Conservation (phyloP, 1,284 basidiomycete genomes). For the Uromyces viciae-fabae region DNA sequence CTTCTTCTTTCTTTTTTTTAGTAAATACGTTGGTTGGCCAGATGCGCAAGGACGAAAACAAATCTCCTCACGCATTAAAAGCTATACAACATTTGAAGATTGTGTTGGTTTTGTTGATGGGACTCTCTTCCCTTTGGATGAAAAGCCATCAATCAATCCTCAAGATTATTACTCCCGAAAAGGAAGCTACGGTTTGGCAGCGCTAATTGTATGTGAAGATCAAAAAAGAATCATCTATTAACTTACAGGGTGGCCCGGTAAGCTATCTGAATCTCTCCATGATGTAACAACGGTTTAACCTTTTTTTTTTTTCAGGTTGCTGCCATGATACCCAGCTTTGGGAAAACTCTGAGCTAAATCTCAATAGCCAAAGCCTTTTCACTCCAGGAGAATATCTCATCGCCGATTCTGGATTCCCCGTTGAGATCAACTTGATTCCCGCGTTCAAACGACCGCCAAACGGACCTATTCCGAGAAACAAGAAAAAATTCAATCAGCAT, state of each 20-base stretch:
- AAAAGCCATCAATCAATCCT: not conserved
- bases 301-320: too few species aligned
- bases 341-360: too few species aligned
- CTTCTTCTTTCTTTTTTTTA: not conserved
- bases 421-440: not conserved
- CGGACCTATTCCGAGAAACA: not conserved
- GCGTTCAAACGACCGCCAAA: not conserved
- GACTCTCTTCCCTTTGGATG: not conserved
- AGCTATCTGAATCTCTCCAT: too few species aligned
- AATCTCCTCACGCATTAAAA: not conserved
- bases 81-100: not conserved
- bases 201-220: too few species aligned
- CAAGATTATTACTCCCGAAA: conserved; percentile 2
- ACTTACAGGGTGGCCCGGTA: too few species aligned
- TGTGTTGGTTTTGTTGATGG: not conserved
- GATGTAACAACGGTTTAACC: too few species aligned
- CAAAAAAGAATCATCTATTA: too few species aligned
- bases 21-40: not conserved
- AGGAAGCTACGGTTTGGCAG: too few species aligned
- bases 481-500: not conserved
- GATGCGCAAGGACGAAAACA: not conserved
- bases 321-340: too few species aligned
- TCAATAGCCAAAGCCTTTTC: too few species aligned
- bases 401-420: not conserved
- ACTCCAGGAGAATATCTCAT: not conserved